Percentiles rank a stretch among this genome's conserved stretches.
Evolutionary conservation across 2,329 filamentous ascomycete genomes (phyloP).

Genomic region (Alternaria dauci): DNA sequence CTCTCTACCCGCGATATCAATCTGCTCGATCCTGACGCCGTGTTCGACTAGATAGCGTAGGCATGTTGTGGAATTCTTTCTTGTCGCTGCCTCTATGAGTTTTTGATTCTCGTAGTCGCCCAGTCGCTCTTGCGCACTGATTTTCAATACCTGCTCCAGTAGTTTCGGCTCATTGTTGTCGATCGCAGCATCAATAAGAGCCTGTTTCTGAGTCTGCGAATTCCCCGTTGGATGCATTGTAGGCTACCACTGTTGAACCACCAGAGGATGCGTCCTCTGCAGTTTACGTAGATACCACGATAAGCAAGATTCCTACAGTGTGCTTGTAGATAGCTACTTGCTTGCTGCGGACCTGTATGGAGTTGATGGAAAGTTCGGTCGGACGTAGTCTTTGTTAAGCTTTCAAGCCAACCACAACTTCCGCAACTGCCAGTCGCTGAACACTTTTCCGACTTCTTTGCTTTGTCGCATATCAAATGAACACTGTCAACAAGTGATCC

Average conservation of each 20-base stretch:
- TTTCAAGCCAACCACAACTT: too few relatives aligned
- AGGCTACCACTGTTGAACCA: not conserved
- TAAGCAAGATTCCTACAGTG: not conserved
- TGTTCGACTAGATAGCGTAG: not conserved
- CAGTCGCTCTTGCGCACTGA: not conserved
- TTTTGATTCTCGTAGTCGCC: not conserved
- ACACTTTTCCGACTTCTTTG: too few relatives aligned
- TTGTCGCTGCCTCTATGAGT: not conserved
- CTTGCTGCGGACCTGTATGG: too few relatives aligned
- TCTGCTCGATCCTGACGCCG: not conserved
- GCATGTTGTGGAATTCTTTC: not conserved
- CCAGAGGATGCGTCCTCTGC: not conserved
- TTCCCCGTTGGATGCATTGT: not conserved
- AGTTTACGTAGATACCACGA: accelerated
- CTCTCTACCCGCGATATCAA: not conserved
- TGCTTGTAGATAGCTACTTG: not conserved
- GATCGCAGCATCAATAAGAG: not conserved
- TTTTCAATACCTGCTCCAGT: not conserved
- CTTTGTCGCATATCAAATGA: too few relatives aligned
- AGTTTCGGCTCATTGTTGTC: not conserved
- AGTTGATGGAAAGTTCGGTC: too few relatives aligned
- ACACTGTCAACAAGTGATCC: too few relatives aligned
- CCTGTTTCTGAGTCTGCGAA: not conserved
- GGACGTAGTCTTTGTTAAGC: too few relatives aligned
- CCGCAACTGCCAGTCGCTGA: too few relatives aligned